Conservation (phyloP, 768 basidiomycete genomes). For the Macrolepiota albuminosa region DNA sequence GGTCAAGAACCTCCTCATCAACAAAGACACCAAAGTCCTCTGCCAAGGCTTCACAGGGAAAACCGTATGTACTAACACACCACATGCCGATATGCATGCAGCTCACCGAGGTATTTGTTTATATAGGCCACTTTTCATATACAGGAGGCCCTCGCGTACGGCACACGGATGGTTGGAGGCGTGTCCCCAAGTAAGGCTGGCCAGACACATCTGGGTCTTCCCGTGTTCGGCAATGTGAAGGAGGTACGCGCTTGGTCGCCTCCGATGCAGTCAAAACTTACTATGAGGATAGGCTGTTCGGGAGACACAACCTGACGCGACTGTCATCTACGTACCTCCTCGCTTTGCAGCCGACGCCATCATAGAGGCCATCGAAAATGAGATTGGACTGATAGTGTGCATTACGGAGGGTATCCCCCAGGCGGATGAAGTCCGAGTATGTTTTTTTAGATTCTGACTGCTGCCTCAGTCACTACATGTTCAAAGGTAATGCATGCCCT, state of each 20-base stretch:
- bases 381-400: constrained; percentile 96
- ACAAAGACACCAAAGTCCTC: constrained; percentile 91
- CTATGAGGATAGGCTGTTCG: constrained; percentile 64
- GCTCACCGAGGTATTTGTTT: neutral
- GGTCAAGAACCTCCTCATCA: constrained; percentile 85
- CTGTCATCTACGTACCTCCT: constrained; percentile 97
- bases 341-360: constrained; percentile 94
- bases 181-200: constrained; percentile 97
- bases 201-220: constrained; percentile 89
- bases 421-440: constrained; percentile 87
- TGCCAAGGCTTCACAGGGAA: constrained; percentile 95
- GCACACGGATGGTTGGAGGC: constrained; percentile 97
- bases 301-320: constrained; percentile 85
- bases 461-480: neutral
- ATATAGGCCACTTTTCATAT: constrained; percentile 93
- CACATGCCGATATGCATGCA: neutral
- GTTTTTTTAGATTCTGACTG: constrained; percentile 18
- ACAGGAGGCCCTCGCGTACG: constrained; percentile 88
- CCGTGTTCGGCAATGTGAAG: constrained; percentile 87
- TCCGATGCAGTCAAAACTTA: neutral
- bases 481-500: constrained; percentile 86
- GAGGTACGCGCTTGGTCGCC: constrained; percentile 52
- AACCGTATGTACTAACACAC: constrained; percentile 53
- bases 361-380: constrained; percentile 97
- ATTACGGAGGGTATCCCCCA: constrained; percentile 99